A percentile compares a stretch with the other conserved stretches of the same genome.
phyloP scores from a whole-genome alignment of 208 protist genomes.

The Polymyxa betae region DNA sequence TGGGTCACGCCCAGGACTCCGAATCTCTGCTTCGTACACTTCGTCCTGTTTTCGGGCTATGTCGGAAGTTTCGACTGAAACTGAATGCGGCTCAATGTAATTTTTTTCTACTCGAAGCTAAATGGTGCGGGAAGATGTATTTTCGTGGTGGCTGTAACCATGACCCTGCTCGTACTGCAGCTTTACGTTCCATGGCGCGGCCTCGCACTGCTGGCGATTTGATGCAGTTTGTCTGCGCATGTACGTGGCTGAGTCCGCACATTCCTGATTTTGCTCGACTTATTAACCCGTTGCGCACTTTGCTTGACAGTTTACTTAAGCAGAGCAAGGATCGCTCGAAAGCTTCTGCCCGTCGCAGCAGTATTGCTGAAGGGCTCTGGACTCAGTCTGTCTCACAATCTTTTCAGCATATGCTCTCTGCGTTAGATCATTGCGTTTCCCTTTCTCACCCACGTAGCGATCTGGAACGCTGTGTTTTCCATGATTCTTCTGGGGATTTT shows the following conservation, averaged over 20 bases:
- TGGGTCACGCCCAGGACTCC: neutral
- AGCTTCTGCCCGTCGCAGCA: neutral
- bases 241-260: neutral
- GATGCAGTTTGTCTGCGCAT: neutral
- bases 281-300: neutral
- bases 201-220: neutral
- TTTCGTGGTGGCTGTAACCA: too few relatives aligned
- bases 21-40: neutral
- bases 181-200: neutral
- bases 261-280: neutral
- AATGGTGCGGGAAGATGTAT: constrained; percentile 1
- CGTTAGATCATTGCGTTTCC: neutral
- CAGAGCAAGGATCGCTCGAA: neutral
- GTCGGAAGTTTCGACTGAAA: neutral
- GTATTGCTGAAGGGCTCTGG: neutral
- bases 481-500: neutral
- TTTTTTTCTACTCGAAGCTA: neutral
- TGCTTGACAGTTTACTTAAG: neutral
- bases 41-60: neutral
- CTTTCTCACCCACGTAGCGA: neutral
- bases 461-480: neutral
- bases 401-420: neutral
- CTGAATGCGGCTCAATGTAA: neutral
- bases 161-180: neutral
- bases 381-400: neutral